These are phyloP conservation scores for Penicillium sp. DNA, from an alignment of 2,329 filamentous ascomycete species.

Conservation along the genomic window DNA sequence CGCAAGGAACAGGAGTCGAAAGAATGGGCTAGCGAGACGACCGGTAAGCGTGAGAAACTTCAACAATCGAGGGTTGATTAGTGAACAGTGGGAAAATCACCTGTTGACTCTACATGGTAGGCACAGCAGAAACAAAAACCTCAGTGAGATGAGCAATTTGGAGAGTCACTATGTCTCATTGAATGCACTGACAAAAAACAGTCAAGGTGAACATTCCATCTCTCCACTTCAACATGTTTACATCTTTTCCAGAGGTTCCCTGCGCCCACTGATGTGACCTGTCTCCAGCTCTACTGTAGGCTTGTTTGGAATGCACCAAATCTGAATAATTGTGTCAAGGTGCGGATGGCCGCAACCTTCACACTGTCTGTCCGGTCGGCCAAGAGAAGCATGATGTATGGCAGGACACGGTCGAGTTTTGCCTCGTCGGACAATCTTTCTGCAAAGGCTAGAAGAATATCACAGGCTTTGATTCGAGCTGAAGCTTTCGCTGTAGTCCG, in stretches of 20 bases:
- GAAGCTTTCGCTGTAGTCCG: slow-evolving; percentile 85
- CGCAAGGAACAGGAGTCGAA: neutral
- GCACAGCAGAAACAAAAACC: neutral
- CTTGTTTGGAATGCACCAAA: neutral
- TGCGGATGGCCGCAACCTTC: slow-evolving; percentile 78
- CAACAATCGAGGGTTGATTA: neutral
- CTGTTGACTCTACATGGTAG: neutral
- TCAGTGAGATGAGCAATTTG: neutral
- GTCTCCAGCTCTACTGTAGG: neutral
- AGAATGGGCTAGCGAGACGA: neutral
- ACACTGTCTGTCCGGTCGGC: slow-evolving; percentile 82
- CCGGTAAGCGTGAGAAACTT: neutral
- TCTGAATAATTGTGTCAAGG: slow-evolving; percentile 77
- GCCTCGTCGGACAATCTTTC: slow-evolving; percentile 92
- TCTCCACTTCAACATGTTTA: neutral
- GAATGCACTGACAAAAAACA: neutral
- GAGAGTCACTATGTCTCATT: neutral
- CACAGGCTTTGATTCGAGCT: slow-evolving; percentile 85
- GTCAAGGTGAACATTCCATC: neutral
- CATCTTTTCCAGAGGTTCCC: neutral
- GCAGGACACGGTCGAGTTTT: slow-evolving; percentile 88
- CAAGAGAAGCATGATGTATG: slow-evolving; percentile 81
- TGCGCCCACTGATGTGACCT: neutral
- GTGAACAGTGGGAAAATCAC: neutral
- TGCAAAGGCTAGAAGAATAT: slow-evolving; percentile 86